Percentiles rank a stretch among this genome's conserved stretches.
These are phyloP conservation scores for Betula pendula DNA, from an alignment of 306 rosid genomes.

Conservation along the genomic window DNA sequence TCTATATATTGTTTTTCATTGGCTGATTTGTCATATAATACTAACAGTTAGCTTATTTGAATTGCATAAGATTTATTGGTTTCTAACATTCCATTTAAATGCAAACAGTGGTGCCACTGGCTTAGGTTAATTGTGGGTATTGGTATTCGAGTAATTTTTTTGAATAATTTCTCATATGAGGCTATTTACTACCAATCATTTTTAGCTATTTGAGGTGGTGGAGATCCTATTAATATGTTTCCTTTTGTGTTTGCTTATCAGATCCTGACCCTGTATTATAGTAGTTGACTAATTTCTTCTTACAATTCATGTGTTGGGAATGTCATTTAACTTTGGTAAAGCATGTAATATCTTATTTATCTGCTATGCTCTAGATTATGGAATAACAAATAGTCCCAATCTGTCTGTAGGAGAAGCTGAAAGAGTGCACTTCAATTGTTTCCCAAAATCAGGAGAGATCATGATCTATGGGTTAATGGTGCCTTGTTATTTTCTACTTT, in stretches of 20 bases:
- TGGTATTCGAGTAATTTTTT: neutral
- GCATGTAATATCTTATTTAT: neutral
- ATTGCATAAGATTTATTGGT: too few species aligned
- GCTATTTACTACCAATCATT: neutral
- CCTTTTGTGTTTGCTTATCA: neutral
- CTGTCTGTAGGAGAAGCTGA: slow-evolving; percentile 63
- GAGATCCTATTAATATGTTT: neutral
- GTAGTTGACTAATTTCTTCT: neutral
- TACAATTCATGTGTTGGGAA: neutral
- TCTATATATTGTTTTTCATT: neutral
- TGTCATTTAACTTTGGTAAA: slow-evolving; percentile 4
- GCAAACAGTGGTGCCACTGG: neutral
- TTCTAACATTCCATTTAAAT: too few species aligned
- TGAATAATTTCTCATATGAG: neutral
- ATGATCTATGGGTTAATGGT: slow-evolving; percentile 69
- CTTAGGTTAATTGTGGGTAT: neutral
- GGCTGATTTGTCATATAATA: neutral
- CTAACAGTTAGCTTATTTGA: too few species aligned
- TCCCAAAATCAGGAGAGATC: slow-evolving; percentile 65
- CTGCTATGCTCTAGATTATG: neutral
- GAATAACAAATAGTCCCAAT: slow-evolving; percentile 13
- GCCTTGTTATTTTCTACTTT: slow-evolving; percentile 13
- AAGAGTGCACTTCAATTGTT: slow-evolving; percentile 57
- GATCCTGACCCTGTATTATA: neutral
- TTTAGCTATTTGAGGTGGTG: neutral